Base-by-base conservation (phyloP, 164 flowering plant species). In the Warburgia ugandensis region DNA sequence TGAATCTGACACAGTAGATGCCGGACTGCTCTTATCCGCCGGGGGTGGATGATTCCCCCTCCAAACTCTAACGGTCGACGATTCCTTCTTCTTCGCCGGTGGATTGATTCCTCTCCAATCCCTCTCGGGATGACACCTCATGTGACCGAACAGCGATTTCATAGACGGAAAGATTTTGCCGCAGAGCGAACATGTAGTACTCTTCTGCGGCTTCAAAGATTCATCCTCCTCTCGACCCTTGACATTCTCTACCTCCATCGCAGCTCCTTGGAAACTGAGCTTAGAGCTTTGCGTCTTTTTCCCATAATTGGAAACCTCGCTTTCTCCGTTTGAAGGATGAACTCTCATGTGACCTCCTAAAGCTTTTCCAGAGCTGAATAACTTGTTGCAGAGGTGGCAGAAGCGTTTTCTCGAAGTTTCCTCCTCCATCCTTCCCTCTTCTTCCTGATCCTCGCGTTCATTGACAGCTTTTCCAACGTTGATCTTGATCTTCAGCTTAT, bases 71-170 rank as follows among this genome's bases (percentile, higher is more conserved):
- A n/a, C n/a, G n/a, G n/a, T n/a, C n/a, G n/a, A n/a, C n/a, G n/a
- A n/a, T n/a, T n/a, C n/a, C 48, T 47, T 53, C 9, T 50, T n/a
- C n/a, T n/a, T n/a, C n/a, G 58, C 0, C 1, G 56, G 37, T 5
- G 36, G 43, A 11, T 12, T 48, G 7, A 48, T 48, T 30, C 51
- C 51, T 4, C 51, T 16, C 51, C 51, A 48, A 1, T 22, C 26
- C 45, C 92, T 65, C 5, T 78, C 81, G 0, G 87, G 87, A 50
- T 87, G 96, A 19, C 66, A 72, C 53, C 94, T 82, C 87, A 84
- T 77, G 56, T 87, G 96, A 22, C 96, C 96, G 20, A 45, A 78
- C 61, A 87, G 42, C 0, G 84, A 60, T 52, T 82, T 84, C 68
- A 37, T 37, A 0, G 90, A 77, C 0, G 60, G 61, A 41, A 87